Evolutionary conservation across 2,329 filamentous ascomycete genomes (phyloP).

Genomic region (Alternaria sp.): DNA sequence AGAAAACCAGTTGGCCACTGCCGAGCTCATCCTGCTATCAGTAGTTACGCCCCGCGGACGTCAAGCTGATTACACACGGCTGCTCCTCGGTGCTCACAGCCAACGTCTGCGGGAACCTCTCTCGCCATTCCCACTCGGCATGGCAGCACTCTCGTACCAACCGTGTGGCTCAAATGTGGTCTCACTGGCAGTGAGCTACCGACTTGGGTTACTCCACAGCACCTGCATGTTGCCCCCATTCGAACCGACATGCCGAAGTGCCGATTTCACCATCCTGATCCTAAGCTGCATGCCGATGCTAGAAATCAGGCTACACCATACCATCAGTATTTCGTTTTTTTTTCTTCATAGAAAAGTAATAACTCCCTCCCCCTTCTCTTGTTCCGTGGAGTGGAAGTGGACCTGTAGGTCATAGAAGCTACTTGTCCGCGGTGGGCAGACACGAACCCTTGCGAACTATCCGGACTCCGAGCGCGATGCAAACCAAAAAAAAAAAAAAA

Average conservation of each 20-base stretch:
- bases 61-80: background rate
- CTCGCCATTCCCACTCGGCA: background rate
- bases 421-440: background rate
- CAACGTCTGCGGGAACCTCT: conserved; percentile 3
- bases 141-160: conserved; percentile 4
- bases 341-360: background rate
- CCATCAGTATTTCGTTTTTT: background rate
- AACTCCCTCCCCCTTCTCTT: background rate
- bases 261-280: background rate
- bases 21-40: background rate
- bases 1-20: background rate
- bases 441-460: background rate
- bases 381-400: background rate
- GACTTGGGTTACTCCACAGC: conserved; percentile 3
- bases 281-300: conserved; percentile 9
- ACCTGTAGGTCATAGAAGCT: background rate
- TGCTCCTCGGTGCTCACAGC: background rate
- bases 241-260: conserved; percentile 9
- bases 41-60: conserved; percentile 10
- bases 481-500: background rate
- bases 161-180: background rate
- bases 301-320: conserved; percentile 5
- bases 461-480: background rate
- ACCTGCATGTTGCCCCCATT: conserved; percentile 12
- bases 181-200: background rate